A percentile compares a stretch with the other conserved stretches of the same genome.
phyloP scores from a whole-genome alignment of 2,329 filamentous ascomycete genomes.

The Coniochaeta ligniaria region DNA sequence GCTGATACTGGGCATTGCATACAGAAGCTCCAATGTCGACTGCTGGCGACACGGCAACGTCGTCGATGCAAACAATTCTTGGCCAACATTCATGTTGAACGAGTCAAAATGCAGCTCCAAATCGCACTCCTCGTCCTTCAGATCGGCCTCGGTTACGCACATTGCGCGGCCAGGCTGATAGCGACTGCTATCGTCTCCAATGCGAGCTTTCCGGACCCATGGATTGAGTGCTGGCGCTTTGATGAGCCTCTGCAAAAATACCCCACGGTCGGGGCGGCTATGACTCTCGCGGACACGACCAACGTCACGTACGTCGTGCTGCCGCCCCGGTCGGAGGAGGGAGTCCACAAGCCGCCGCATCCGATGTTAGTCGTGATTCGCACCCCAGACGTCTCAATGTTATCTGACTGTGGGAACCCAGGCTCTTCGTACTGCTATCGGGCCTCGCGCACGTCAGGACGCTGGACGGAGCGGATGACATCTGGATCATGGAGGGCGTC shows the following conservation, averaged over 20 bases:
- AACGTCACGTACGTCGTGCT: constrained; percentile 11
- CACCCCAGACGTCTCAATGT: background rate
- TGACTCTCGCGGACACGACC: constrained; percentile 6
- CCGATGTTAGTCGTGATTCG: constrained; percentile 7
- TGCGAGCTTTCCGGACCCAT: background rate
- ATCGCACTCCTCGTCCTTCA: background rate
- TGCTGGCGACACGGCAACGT: too few relatives aligned
- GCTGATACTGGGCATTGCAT: background rate
- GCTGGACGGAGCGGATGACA: constrained; percentile 3
- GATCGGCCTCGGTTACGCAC: background rate
- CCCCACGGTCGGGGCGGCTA: constrained; percentile 7
- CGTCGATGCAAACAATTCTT: too few relatives aligned
- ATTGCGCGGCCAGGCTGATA: background rate
- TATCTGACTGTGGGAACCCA: background rate
- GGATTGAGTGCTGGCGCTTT: constrained; percentile 9
- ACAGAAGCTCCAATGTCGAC: too few relatives aligned
- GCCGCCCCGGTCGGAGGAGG: constrained; percentile 8
- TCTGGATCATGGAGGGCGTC: constrained; percentile 9
- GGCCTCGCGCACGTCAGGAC: constrained; percentile 8
- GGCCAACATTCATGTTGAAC: background rate
- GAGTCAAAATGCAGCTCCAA: background rate
- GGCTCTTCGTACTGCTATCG: constrained; percentile 9
- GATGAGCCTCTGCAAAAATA: constrained; percentile 5
- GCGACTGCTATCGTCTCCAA: background rate
- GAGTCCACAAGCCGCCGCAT: constrained; percentile 9